A percentile compares a stretch with the other conserved stretches of the same genome.
phyloP scores from a whole-genome alignment of 2,329 filamentous ascomycete genomes.

The Verticillium tricorpus region DNA sequence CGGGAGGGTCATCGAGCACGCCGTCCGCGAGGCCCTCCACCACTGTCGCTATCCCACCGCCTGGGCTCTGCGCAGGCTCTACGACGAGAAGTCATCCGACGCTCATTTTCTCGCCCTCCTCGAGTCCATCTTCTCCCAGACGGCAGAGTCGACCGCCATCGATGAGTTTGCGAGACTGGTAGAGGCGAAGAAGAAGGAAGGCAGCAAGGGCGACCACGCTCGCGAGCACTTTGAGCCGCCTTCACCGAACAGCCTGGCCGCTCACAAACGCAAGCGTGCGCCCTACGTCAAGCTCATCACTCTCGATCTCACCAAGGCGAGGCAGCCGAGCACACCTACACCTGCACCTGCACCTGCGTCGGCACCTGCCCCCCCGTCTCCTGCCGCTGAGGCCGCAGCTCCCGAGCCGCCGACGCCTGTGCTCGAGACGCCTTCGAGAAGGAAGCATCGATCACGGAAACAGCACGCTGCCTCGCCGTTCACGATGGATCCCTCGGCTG shows the following conservation, averaged over 20 bases:
- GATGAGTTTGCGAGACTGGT: slow-evolving; percentile 48
- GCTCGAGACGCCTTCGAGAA: slow-evolving; percentile 11
- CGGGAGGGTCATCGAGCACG: slow-evolving; percentile 50
- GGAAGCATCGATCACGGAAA: slow-evolving; percentile 4
- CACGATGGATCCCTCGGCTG: slow-evolving; percentile 1
- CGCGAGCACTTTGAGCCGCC: slow-evolving; percentile 51
- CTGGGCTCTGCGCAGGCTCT: slow-evolving; percentile 55
- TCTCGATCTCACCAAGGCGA: slow-evolving; percentile 27
- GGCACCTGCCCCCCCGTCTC: not conserved
- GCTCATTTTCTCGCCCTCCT: slow-evolving; percentile 51
- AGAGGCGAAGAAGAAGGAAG: slow-evolving; percentile 51
- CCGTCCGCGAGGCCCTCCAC: slow-evolving; percentile 54
- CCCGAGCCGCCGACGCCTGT: not conserved
- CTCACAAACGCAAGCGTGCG: slow-evolving; percentile 41
- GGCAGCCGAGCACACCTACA: not conserved
- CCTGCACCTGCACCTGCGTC: not conserved
- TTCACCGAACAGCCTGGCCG: slow-evolving; percentile 31
- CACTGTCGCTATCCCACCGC: slow-evolving; percentile 57
- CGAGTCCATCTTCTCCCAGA: slow-evolving; percentile 53
- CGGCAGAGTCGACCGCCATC: slow-evolving; percentile 47
- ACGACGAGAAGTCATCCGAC: slow-evolving; percentile 52
- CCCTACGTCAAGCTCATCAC: slow-evolving; percentile 44
- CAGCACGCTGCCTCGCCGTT: slow-evolving; percentile 4
- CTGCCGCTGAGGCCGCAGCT: not conserved
- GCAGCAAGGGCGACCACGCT: slow-evolving; percentile 46